Evolutionary conservation across 1,284 basidiomycete genomes (phyloP).

Genomic region (Austroboletus novae-zelandiae): DNA sequence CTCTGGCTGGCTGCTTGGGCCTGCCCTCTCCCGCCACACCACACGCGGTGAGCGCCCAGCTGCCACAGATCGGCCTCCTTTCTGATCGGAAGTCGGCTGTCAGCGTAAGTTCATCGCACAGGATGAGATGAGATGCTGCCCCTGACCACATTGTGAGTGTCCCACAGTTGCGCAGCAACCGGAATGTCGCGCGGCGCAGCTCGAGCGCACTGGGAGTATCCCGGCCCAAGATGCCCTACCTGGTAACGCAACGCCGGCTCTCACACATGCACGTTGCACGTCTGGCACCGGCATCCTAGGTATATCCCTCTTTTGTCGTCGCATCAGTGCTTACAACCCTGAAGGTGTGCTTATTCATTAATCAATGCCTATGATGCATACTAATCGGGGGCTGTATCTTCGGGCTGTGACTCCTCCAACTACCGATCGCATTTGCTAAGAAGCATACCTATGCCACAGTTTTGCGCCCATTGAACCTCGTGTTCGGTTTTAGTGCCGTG

Average conservation of each 20-base stretch:
- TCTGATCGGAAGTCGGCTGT: slow-evolving; percentile 25
- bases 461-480: slow-evolving; percentile 23
- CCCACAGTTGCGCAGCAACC: slow-evolving; percentile 6
- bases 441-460: slow-evolving; percentile 21
- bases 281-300: not conserved
- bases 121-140: not conserved
- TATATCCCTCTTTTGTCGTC: not conserved
- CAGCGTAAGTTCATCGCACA: slow-evolving; percentile 6
- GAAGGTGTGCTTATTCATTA: slow-evolving; percentile 19
- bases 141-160: not conserved
- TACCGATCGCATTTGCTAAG: slow-evolving; percentile 10
- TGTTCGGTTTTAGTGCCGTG: not conserved
- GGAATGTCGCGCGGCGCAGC: not conserved
- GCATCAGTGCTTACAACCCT: slow-evolving; percentile 19
- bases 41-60: slow-evolving; percentile 19
- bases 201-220: not conserved
- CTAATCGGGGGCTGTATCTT: slow-evolving; percentile 15
- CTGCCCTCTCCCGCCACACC: slow-evolving; percentile 6
- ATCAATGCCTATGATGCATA: slow-evolving; percentile 9
- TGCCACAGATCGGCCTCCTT: slow-evolving; percentile 27
- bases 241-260: not conserved
- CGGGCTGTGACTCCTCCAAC: slow-evolving; percentile 16
- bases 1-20: not conserved
- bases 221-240: not conserved
- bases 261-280: not conserved